Base-by-base conservation (phyloP, 2,329 filamentous ascomycete genomes). In the Trichoderma semiorbis region DNA sequence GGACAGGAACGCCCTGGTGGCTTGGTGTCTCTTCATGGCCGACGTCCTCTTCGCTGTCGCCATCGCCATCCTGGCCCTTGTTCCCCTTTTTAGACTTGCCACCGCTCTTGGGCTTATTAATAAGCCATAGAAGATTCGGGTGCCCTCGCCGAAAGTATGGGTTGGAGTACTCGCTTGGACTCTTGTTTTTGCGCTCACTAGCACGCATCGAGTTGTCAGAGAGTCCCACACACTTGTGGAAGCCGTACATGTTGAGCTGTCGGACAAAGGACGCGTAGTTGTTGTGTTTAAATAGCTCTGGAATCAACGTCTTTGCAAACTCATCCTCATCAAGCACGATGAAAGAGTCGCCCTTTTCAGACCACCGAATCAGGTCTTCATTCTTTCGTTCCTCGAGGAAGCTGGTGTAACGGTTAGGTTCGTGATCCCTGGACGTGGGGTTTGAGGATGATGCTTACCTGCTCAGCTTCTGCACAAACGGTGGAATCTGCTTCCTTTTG, bases 251-350 rank as follows among this genome's bases (percentile, higher is more conserved):
- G 82, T 98, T 97, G 74, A 98, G 87, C 80, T 98, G 95, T 43
- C 95, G 91, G 70, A 98, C 95, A 79, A 98, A 98, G 75, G 95
- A 97, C 61, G 95, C 95, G 82, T 98, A 98, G 81, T 98, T 98
- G 87, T 95, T 97, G 84, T 99, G 96, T 82, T 99, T 99, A 87
- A 99, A 99, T 74, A 98, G 91, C 81, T 98, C 97, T 1, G 96
- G 96, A 28, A 99, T 93, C 76, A 99, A 92, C 47, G 93, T 94
- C 83, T 98, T 98, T 24, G 96, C 98, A 79, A 99, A 99, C 83
- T 97, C 95, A 78, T 99, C 96, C 82, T 99, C 96, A 78, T 99
- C 95, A 10, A 98, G 84, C 4, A 99, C 95, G 71, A 98, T 93
- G 82, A 99, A 99, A 0, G 95, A 98, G 78, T 97, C 94, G 34